Conservation (phyloP, 768 basidiomycete genomes). For the Leucocoprinus sp. region DNA sequence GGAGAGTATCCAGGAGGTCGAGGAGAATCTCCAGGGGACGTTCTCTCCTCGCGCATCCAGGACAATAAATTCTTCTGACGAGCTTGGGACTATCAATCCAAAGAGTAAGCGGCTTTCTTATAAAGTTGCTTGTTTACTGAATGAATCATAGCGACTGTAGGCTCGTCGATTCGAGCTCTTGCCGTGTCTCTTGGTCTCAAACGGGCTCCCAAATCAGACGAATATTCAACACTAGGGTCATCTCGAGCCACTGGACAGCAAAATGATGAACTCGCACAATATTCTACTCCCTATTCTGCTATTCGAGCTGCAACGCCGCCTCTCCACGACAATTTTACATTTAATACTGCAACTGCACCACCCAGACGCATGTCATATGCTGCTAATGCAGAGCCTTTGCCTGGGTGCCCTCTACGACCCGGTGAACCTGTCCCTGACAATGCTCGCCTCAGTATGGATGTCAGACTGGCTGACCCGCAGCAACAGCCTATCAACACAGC, state of each 20-base stretch:
- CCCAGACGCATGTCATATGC: slow-evolving; percentile 21
- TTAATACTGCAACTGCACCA: slow-evolving; percentile 21
- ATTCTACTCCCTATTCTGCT: slow-evolving; percentile 36
- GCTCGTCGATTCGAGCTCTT: slow-evolving; percentile 67
- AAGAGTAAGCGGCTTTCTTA: slow-evolving; percentile 47
- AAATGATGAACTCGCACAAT: slow-evolving; percentile 30
- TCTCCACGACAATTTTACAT: slow-evolving; percentile 42
- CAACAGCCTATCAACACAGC: slow-evolving; percentile 27
- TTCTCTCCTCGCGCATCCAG: slow-evolving; percentile 35
- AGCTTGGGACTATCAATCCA: slow-evolving; percentile 65
- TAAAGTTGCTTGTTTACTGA: slow-evolving; percentile 12
- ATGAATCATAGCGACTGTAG: slow-evolving; percentile 34
- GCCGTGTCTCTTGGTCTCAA: slow-evolving; percentile 73
- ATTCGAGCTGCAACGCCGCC: slow-evolving; percentile 29
- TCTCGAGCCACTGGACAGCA: slow-evolving; percentile 14
- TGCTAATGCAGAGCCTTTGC: slow-evolving; percentile 40
- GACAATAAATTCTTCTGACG: slow-evolving; percentile 34
- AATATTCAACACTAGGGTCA: slow-evolving; percentile 17
- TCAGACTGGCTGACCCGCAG: slow-evolving; percentile 27
- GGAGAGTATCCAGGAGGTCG: slow-evolving; percentile 66
- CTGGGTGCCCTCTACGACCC: slow-evolving; percentile 49
- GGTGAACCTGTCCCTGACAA: slow-evolving; percentile 54
- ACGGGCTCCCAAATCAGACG: slow-evolving; percentile 26
- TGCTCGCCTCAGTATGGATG: slow-evolving; percentile 53
- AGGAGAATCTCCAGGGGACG: slow-evolving; percentile 43